Conservation (phyloP, 495 filamentous ascomycete genomes). For the Xylaria castorea region DNA sequence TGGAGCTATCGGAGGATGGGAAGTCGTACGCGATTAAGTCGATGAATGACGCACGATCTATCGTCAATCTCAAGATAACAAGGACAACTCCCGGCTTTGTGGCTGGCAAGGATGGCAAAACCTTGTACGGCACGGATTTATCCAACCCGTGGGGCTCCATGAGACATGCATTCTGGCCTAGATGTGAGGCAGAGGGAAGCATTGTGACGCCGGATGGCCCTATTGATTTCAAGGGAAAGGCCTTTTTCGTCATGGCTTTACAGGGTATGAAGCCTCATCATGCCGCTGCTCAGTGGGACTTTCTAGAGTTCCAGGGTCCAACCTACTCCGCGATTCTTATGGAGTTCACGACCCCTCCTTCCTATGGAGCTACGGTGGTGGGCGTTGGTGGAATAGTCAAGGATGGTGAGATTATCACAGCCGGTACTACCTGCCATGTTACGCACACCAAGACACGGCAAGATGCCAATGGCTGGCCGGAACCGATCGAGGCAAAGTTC, state of each 20-base stretch:
- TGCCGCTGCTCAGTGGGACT: slow-evolving; percentile 93
- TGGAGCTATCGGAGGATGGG: slow-evolving; percentile 85
- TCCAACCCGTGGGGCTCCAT: slow-evolving; percentile 89
- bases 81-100: slow-evolving; percentile 80
- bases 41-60: slow-evolving; percentile 71
- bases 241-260: slow-evolving; percentile 78
- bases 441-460: slow-evolving; percentile 70
- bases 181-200: slow-evolving; percentile 78
- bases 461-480: slow-evolving; percentile 89
- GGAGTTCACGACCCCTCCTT: slow-evolving; percentile 95
- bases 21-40: slow-evolving; percentile 85
- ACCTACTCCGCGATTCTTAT: slow-evolving; percentile 89
- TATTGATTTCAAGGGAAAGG: slow-evolving; percentile 81
- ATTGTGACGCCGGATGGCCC: slow-evolving; percentile 84
- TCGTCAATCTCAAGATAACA: slow-evolving; percentile 85
- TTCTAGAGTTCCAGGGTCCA: slow-evolving; percentile 87
- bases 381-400: slow-evolving; percentile 82
- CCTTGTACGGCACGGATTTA: slow-evolving; percentile 83
- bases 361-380: slow-evolving; percentile 88
- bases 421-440: slow-evolving; percentile 65
- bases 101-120: slow-evolving; percentile 84
- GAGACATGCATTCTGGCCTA: slow-evolving; percentile 91
- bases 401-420: slow-evolving; percentile 80
- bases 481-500: slow-evolving; percentile 76
- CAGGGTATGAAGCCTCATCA: slow-evolving; percentile 99